Conservation (phyloP, 2,329 filamentous ascomycete species). For the Neopestalotiopsis clavispora region DNA sequence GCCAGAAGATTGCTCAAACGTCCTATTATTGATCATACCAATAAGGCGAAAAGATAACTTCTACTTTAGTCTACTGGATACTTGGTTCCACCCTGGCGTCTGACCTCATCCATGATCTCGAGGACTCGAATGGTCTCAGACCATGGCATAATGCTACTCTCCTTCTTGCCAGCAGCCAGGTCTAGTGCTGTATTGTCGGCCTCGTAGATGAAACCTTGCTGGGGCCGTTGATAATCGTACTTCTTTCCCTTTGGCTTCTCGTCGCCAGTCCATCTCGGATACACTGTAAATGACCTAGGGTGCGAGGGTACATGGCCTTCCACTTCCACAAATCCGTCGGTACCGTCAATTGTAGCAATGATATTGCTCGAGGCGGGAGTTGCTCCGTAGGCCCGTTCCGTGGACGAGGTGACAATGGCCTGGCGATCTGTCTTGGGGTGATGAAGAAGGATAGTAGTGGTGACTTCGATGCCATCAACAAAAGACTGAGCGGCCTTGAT, state of each 20-base stretch:
- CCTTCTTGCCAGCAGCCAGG: conserved; percentile 39
- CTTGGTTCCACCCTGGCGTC: conserved; percentile 30
- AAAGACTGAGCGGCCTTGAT: conserved; percentile 42
- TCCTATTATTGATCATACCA: too few relatives aligned
- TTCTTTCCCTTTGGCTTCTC: conserved; percentile 33
- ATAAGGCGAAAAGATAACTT: too few relatives aligned
- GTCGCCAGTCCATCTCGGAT: conserved; percentile 31
- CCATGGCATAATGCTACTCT: conserved; percentile 50
- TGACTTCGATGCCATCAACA: conserved; percentile 38
- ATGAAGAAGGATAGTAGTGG: conserved; percentile 43
- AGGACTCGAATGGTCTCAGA: conserved; percentile 50
- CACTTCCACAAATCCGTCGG: conserved; percentile 41
- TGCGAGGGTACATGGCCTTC: conserved; percentile 38
- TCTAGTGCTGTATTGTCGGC: conserved; percentile 48
- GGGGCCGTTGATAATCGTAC: conserved; percentile 41
- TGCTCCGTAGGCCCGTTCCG: conserved; percentile 28
- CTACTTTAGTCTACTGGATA: conserved; percentile 17
- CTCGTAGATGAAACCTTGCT: conserved; percentile 49
- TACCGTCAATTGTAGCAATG: conserved; percentile 48
- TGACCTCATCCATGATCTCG: conserved; percentile 52
- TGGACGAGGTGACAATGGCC: conserved; percentile 46
- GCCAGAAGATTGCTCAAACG: too few relatives aligned
- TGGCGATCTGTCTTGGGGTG: conserved; percentile 44
- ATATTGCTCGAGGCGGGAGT: conserved; percentile 18
- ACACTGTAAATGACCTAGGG: conserved; percentile 41